These are phyloP conservation scores for Colletotrichum orbiculare DNA, from an alignment of 2,329 filamentous ascomycete genomes.

Conservation along the genomic window DNA sequence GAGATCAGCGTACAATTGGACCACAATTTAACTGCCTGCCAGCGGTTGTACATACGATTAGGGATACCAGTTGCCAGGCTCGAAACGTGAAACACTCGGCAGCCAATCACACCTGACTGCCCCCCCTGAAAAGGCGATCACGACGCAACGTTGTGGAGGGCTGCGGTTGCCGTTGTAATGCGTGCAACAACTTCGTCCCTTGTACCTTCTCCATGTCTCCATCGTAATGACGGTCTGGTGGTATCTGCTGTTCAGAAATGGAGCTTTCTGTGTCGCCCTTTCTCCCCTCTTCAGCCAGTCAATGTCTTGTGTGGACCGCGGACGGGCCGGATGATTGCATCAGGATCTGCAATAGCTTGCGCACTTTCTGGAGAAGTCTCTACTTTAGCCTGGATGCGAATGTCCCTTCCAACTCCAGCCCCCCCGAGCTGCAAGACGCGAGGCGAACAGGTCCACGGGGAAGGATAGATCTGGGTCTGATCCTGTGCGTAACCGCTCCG, in stretches of 20 bases:
- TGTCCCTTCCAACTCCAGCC: background rate
- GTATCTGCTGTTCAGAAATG: conserved; percentile 4
- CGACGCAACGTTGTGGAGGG: conserved; percentile 21
- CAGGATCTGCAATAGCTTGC: conserved; percentile 36
- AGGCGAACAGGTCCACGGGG: background rate
- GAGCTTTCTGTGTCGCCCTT: background rate
- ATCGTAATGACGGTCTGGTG: conserved; percentile 28
- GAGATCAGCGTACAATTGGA: conserved; percentile 16
- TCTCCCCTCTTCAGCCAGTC: conserved; percentile 18
- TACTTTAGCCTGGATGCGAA: conserved; percentile 8
- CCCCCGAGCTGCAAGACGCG: conserved; percentile 25
- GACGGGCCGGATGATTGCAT: conserved; percentile 33
- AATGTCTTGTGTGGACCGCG: background rate
- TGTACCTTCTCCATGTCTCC: background rate
- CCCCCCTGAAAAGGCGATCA: conserved; percentile 18
- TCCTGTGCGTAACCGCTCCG: conserved; percentile 8
- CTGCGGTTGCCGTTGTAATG: conserved; percentile 21
- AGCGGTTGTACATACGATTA: conserved; percentile 2
- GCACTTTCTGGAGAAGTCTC: conserved; percentile 7
- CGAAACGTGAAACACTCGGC: conserved; percentile 33
- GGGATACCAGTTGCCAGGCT: conserved; percentile 15
- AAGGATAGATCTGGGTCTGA: conserved; percentile 20
- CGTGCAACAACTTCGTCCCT: conserved; percentile 16
- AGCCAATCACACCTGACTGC: conserved; percentile 27
- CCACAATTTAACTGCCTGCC: background rate